Conservation (phyloP, 257 asterid species). For the Sherardia arvensis region DNA sequence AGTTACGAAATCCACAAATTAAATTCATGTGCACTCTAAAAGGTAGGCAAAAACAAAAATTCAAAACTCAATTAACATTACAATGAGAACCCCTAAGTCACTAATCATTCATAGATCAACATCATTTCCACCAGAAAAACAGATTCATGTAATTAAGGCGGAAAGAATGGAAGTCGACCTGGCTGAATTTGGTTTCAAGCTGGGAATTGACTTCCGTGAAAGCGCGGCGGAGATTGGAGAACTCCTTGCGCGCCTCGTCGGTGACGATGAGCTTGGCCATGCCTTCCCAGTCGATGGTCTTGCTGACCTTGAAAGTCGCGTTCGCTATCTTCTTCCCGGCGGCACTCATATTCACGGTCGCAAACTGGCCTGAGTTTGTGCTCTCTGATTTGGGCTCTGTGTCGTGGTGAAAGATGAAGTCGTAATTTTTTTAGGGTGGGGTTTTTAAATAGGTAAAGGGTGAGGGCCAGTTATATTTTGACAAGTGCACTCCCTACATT, state of each 20-base stretch:
- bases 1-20: not conserved
- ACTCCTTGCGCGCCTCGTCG: constrained; percentile 93
- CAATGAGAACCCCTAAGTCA: constrained; percentile 8
- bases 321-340: constrained; percentile 76
- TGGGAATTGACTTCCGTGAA: constrained; percentile 85
- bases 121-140: not conserved
- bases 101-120: constrained; percentile 13
- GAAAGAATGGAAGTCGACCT: constrained; percentile 28
- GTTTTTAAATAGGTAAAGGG: not conserved
- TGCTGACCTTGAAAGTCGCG: constrained; percentile 78
- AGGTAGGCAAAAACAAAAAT: not conserved
- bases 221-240: constrained; percentile 79
- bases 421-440: not conserved
- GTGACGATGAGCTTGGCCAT: constrained; percentile 85
- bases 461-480: not conserved
- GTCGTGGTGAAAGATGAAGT: not conserved
- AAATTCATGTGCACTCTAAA: not conserved
- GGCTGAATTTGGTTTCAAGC: constrained; percentile 93
- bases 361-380: not conserved
- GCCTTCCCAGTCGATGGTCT: constrained; percentile 85
- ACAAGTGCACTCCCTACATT: not conserved
- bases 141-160: not conserved
- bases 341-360: constrained; percentile 58
- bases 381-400: not conserved
- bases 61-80: not conserved